Conservation (phyloP, 106 monocot genomes). For the Dendrobium officinale region DNA sequence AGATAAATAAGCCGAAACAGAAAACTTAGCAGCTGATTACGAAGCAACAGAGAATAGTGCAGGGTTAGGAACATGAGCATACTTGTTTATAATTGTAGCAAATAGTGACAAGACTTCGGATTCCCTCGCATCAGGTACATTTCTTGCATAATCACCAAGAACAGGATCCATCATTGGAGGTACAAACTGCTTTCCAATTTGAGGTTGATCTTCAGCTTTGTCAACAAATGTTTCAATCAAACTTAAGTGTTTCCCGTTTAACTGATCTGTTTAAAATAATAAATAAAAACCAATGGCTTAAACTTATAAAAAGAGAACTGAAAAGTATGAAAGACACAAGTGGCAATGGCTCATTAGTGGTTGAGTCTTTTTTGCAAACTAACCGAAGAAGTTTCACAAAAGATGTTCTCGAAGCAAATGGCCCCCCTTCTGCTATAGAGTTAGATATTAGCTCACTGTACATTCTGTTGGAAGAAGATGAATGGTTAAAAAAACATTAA, state of each 20-base stretch:
- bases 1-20: not conserved
- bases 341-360: not conserved
- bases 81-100: slow-evolving; percentile 93
- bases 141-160: slow-evolving; percentile 95
- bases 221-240: slow-evolving; percentile 98
- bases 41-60: not conserved
- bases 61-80: not conserved
- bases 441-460: slow-evolving; percentile 98
- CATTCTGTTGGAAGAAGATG: slow-evolving; percentile 56
- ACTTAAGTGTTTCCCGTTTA: slow-evolving; percentile 91
- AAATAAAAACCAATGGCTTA: not conserved
- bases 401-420: slow-evolving; percentile 90
- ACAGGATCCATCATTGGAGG: slow-evolving; percentile 99
- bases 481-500: not conserved
- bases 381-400: slow-evolving; percentile 95
- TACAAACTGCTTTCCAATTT: slow-evolving; percentile 93
- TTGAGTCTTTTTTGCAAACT: not conserved
- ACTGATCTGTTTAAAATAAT: slow-evolving; percentile 61
- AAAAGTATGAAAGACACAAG: not conserved
- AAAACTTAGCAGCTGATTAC: not conserved
- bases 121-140: slow-evolving; percentile 97
- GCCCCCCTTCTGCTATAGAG: slow-evolving; percentile 91
- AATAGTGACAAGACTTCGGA: slow-evolving; percentile 97
- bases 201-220: slow-evolving; percentile 89
- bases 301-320: not conserved